phyloP scores from a whole-genome alignment of 2,329 filamentous ascomycete species.

The Pyricularia sp. region DNA sequence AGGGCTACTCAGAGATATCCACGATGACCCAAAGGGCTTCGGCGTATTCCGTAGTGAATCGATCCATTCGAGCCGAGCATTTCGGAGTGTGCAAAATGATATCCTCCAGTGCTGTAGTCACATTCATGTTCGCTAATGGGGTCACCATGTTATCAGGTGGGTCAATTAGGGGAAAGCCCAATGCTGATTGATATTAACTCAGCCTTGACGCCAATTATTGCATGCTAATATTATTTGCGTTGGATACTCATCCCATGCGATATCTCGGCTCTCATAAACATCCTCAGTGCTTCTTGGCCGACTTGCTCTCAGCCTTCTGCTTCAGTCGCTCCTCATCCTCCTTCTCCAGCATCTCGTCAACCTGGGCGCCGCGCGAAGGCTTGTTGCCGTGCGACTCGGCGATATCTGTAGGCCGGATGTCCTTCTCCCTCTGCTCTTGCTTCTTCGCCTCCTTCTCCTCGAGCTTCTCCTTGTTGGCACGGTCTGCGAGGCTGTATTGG shows the following conservation, averaged over 20 bases:
- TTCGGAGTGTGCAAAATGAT: not conserved
- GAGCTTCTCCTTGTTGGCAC: slow-evolving; percentile 3
- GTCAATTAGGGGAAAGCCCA: not conserved
- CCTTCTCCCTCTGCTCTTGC: not conserved
- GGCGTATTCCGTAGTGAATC: not conserved
- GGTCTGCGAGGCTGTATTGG: slow-evolving; percentile 1
- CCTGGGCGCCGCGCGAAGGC: slow-evolving; percentile 57
- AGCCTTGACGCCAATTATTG: not conserved
- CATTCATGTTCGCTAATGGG: not conserved
- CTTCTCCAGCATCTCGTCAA: slow-evolving; percentile 53
- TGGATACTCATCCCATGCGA: not conserved
- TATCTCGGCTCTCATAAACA: not conserved
- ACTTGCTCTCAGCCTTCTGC: slow-evolving; percentile 33
- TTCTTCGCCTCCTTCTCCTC: slow-evolving; percentile 1
- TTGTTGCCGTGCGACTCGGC: slow-evolving; percentile 59
- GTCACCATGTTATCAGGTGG: not conserved
- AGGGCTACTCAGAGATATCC: not conserved
- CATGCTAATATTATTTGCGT: not conserved
- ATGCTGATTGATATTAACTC: not conserved
- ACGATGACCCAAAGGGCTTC: not conserved
- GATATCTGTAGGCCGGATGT: slow-evolving; percentile 17
- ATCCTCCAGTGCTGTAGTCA: too few relatives aligned
- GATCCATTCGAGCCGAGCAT: not conserved
- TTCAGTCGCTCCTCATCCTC: slow-evolving; percentile 54
- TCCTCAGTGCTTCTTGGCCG: not conserved